Conservation (phyloP, 805 yeast genomes). For the Metschnikowia chrysomelidarum region DNA sequence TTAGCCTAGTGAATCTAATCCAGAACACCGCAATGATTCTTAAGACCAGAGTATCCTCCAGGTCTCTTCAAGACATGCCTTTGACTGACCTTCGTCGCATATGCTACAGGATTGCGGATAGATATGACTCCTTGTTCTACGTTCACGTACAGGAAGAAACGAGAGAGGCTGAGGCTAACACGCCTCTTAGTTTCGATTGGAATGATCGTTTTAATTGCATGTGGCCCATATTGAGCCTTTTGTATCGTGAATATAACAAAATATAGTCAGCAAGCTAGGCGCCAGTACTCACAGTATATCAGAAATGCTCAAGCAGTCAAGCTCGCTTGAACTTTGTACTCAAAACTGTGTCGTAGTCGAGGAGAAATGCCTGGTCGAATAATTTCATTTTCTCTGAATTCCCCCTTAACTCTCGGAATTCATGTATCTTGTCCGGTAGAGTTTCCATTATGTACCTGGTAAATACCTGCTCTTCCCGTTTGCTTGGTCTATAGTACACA, state of each 20-base stretch:
- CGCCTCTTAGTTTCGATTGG: slow-evolving; percentile 18
- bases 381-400: neutral
- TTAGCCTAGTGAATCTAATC: slow-evolving; percentile 7
- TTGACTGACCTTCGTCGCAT: slow-evolving; percentile 26
- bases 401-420: neutral
- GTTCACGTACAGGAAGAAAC: slow-evolving; percentile 19
- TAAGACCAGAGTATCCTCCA: slow-evolving; percentile 7
- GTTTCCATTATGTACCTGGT: slow-evolving; percentile 1
- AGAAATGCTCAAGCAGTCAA: neutral
- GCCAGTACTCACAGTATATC: too few relatives aligned
- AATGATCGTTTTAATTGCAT: slow-evolving; percentile 26
- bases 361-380: slow-evolving; percentile 4
- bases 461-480: slow-evolving; percentile 9
- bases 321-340: neutral
- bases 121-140: slow-evolving; percentile 24
- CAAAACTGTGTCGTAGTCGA: slow-evolving; percentile 7
- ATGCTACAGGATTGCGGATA: slow-evolving; percentile 24
- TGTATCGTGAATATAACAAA: slow-evolving; percentile 17
- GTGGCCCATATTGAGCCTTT: slow-evolving; percentile 27
- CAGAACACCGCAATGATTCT: slow-evolving; percentile 12
- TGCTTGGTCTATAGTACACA: slow-evolving; percentile 10
- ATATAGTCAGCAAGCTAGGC: slow-evolving; percentile 1
- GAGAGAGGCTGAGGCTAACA: slow-evolving; percentile 9
- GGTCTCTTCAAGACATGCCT: slow-evolving; percentile 21
- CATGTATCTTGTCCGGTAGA: slow-evolving; percentile 3